Conservation (phyloP, 768 basidiomycete genomes). For the Serendipita sp. region DNA sequence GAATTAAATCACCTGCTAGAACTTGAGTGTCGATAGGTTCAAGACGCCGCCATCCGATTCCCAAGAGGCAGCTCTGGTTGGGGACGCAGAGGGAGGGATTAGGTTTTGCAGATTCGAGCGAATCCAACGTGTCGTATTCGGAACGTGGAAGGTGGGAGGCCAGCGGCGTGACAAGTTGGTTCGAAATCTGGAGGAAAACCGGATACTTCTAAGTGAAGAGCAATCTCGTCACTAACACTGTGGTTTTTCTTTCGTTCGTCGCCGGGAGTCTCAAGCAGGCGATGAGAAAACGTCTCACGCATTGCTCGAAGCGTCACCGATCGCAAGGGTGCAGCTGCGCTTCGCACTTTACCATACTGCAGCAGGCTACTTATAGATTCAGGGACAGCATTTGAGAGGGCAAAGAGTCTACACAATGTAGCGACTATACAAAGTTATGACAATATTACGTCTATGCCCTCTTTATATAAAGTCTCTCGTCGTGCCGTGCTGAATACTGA, state of each 20-base stretch:
- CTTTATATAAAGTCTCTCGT: too few species aligned
- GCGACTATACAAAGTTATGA: too few species aligned
- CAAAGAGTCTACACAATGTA: too few species aligned
- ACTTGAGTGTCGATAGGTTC: constrained; percentile 30
- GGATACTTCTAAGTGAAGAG: neutral
- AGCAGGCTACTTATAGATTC: neutral
- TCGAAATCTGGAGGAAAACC: neutral
- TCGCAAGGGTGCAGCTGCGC: neutral
- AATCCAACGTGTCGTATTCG: constrained; percentile 14
- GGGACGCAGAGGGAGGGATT: neutral
- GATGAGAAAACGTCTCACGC: neutral
- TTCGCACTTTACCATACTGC: neutral
- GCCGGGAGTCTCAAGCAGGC: neutral
- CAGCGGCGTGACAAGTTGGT: neutral
- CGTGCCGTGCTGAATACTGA: too few species aligned
- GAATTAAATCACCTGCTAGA: constrained; percentile 41
- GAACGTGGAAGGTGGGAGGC: constrained; percentile 9
- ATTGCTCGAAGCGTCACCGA: neutral
- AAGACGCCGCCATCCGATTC: constrained; percentile 57
- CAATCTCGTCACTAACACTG: neutral
- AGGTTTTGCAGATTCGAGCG: neutral
- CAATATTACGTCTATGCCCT: too few species aligned
- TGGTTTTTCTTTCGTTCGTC: neutral
- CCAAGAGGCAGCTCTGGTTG: constrained; percentile 20
- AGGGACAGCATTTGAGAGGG: neutral